phyloP scores from a whole-genome alignment of 129 eudicot species.

The Lactuca saligna region DNA sequence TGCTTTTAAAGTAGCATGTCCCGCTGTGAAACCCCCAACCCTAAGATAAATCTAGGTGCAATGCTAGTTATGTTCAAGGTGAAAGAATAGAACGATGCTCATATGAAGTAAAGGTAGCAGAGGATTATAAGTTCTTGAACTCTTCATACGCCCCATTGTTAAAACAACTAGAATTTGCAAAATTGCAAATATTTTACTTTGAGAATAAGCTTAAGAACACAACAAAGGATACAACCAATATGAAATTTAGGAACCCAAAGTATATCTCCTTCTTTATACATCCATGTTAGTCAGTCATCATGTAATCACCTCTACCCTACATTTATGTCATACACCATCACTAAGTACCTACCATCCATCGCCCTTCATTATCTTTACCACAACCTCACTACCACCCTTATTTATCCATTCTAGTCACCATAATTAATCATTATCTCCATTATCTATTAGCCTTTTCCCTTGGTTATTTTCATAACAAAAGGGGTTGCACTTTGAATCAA shows the following conservation, averaged over 20 bases:
- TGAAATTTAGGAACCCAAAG: slow-evolving; percentile 95
- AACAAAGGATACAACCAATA: slow-evolving; percentile 83
- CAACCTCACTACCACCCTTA: too few relatives aligned
- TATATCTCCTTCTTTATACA: slow-evolving; percentile 83
- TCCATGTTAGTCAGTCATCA: background rate
- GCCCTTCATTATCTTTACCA: too few relatives aligned
- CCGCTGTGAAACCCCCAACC: too few relatives aligned
- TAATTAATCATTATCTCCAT: too few relatives aligned
- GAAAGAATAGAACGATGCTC: slow-evolving; percentile 86
- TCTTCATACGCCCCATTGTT: slow-evolving; percentile 85
- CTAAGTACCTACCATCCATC: too few relatives aligned
- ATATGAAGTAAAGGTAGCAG: slow-evolving; percentile 90
- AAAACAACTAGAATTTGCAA: slow-evolving; percentile 78
- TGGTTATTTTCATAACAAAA: too few relatives aligned
- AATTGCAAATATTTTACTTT: slow-evolving; percentile 74
- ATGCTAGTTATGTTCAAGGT: slow-evolving; percentile 98
- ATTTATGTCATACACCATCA: too few relatives aligned
- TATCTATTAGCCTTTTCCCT: too few relatives aligned
- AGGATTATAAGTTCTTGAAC: slow-evolving; percentile 84
- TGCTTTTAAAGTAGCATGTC: too few relatives aligned
- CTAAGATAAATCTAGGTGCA: slow-evolving; percentile 94
- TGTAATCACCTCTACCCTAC: too few relatives aligned
- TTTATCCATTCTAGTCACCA: too few relatives aligned
- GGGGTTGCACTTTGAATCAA: too few relatives aligned
- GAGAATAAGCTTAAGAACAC: slow-evolving; percentile 90